Conservation (phyloP, 2,329 filamentous ascomycete genomes). For the Stachybotrys chartarum region DNA sequence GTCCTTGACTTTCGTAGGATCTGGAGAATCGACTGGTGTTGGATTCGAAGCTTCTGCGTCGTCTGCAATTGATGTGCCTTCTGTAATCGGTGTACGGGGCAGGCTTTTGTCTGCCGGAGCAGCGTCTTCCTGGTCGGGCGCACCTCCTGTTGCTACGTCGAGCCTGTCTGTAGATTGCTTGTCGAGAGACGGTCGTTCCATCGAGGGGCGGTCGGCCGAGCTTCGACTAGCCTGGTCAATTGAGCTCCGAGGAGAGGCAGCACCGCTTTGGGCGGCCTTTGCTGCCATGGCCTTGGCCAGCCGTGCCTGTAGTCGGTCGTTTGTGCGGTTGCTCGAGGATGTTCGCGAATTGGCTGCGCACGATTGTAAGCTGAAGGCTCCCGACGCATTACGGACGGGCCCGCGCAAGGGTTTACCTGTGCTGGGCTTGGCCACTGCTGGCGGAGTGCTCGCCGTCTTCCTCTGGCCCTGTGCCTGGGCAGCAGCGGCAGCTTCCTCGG, state of each 20-base stretch:
- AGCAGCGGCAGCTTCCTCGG: slow-evolving; percentile 40
- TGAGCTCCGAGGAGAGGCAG: slow-evolving; percentile 28
- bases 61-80: not conserved
- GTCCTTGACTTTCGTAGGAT: not conserved
- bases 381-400: not conserved
- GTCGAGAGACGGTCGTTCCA: slow-evolving; percentile 10
- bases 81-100: not conserved
- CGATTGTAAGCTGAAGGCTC: not conserved
- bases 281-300: slow-evolving; percentile 81
- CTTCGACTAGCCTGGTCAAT: slow-evolving; percentile 22
- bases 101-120: not conserved
- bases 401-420: slow-evolving; percentile 2
- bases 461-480: not conserved
- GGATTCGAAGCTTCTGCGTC: too few relatives aligned
- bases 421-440: not conserved
- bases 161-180: slow-evolving; percentile 1
- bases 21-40: too few relatives aligned
- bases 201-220: slow-evolving; percentile 20
- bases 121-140: not conserved
- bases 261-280: slow-evolving; percentile 34
- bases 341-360: slow-evolving; percentile 46
- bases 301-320: slow-evolving; percentile 82
- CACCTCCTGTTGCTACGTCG: not conserved
- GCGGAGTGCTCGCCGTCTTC: not conserved
- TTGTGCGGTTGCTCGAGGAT: slow-evolving; percentile 55